Percentiles rank a stretch among this genome's conserved stretches.
Evolutionary conservation across 202 grass and related monocot species (phyloP).

Genomic region (Elaeis oleifera): DNA sequence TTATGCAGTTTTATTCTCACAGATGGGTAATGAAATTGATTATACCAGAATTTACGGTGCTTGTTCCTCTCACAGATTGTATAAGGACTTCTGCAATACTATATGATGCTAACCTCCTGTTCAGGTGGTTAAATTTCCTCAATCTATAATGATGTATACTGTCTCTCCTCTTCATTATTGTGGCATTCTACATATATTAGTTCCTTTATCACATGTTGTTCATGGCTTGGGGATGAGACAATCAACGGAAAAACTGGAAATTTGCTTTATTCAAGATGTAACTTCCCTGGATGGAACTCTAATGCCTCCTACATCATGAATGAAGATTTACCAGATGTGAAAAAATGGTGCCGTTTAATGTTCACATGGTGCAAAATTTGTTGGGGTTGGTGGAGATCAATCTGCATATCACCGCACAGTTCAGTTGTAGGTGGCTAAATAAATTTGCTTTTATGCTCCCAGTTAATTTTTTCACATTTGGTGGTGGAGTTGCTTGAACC

Average conservation of each 20-base stretch:
- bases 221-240: conserved; percentile 13
- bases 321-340: conserved; percentile 68
- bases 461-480: too few relatives aligned
- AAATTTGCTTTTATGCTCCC: too few relatives aligned
- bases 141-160: neutral
- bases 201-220: conserved; percentile 4
- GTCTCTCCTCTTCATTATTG: conserved; percentile 6
- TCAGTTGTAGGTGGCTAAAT: conserved; percentile 41
- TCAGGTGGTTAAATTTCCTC: neutral
- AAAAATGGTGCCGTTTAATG: conserved; percentile 50
- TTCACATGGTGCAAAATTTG: too few relatives aligned
- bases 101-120: neutral
- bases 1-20: conserved; percentile 52
- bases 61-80: neutral
- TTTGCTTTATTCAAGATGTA: conserved; percentile 29
- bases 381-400: too few relatives aligned
- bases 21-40: too few relatives aligned
- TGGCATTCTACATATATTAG: conserved; percentile 15
- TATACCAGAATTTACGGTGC: too few relatives aligned
- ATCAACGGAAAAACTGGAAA: conserved; percentile 30
- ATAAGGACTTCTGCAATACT: neutral
- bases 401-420: conserved; percentile 19
- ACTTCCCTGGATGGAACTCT: conserved; percentile 67
- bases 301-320: conserved; percentile 58
- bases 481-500: too few relatives aligned